A percentile compares a stretch with the other conserved stretches of the same genome.
phyloP scores from a whole-genome alignment of 768 basidiomycete species.

The Auricularia cornea region DNA sequence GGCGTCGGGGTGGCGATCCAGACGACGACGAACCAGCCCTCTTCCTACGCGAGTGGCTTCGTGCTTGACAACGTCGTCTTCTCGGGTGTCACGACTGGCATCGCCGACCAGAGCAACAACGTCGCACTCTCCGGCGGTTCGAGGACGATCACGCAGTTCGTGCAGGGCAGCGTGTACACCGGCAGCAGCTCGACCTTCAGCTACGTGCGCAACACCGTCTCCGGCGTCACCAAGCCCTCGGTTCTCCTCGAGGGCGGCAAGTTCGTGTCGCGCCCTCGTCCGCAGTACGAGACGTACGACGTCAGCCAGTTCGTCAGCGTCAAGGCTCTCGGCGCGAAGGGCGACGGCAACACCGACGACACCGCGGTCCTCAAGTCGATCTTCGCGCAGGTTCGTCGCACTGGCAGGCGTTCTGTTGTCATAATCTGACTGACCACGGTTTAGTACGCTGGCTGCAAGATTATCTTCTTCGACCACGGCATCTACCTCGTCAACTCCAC shows the following conservation, averaged over 20 bases:
- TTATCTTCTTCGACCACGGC: constrained; percentile 70
- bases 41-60: not conserved
- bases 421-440: constrained; percentile 17
- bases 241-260: constrained; percentile 39
- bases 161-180: constrained; percentile 63
- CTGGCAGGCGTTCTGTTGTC: too few species aligned
- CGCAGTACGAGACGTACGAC: constrained; percentile 46
- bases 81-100: not conserved
- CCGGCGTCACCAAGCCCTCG: constrained; percentile 45
- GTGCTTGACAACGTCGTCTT: constrained; percentile 1
- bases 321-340: constrained; percentile 58
- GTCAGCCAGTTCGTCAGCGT: constrained; percentile 65
- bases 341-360: constrained; percentile 75
- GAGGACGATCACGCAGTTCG: constrained; percentile 56
- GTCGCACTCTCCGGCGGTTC: not conserved
- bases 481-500: constrained; percentile 49
- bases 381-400: constrained; percentile 25
- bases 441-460: constrained; percentile 55
- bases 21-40: constrained; percentile 39
- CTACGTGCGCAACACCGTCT: constrained; percentile 46
- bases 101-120: not conserved
- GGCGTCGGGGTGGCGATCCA: constrained; percentile 58
- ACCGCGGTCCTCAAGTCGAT: constrained; percentile 56
- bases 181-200: constrained; percentile 36
- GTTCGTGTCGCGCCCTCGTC: constrained; percentile 3